Percentiles rank a stretch among this genome's conserved stretches.
Evolutionary conservation across 805 yeast genomes (phyloP).

Genomic region (Torulaspora quercuum): DNA sequence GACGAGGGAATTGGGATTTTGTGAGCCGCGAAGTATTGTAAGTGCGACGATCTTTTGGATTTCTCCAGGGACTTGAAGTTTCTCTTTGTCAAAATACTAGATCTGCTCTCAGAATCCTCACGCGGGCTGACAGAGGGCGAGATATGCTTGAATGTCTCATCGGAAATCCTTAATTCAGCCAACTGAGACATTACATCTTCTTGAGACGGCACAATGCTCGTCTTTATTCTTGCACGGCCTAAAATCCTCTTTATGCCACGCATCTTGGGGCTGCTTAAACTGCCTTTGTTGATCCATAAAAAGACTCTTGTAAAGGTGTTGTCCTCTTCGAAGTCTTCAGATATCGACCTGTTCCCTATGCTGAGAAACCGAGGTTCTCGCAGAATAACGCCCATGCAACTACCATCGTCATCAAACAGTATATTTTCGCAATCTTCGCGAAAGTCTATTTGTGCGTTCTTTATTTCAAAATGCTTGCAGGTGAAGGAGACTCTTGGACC

Average conservation of each 20-base stretch:
- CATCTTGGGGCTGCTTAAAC: constrained; percentile 4
- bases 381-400: constrained; percentile 21
- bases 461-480: constrained; percentile 14
- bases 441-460: constrained; percentile 19
- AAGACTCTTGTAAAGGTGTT: constrained; percentile 9
- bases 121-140: too few species aligned
- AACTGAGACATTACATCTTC: too few species aligned
- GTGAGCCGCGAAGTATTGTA: too few species aligned
- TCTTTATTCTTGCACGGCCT: too few species aligned
- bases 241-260: constrained; percentile 6
- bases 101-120: too few species aligned
- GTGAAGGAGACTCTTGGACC: constrained; percentile 20
- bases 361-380: constrained; percentile 11
- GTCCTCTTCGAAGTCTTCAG: constrained; percentile 12
- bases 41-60: too few species aligned
- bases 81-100: too few species aligned
- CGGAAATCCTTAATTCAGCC: too few species aligned
- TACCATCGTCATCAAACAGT: constrained; percentile 17
- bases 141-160: too few species aligned
- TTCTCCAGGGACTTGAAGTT: too few species aligned
- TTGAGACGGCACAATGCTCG: too few species aligned
- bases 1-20: too few species aligned
- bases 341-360: constrained; percentile 10
- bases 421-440: constrained; percentile 21
- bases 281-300: constrained; percentile 6